Percentiles rank a stretch among this genome's conserved stretches.
These are phyloP conservation scores for Pythium monospermum DNA, from an alignment of 352 stramenopile species.

Conservation along the genomic window DNA sequence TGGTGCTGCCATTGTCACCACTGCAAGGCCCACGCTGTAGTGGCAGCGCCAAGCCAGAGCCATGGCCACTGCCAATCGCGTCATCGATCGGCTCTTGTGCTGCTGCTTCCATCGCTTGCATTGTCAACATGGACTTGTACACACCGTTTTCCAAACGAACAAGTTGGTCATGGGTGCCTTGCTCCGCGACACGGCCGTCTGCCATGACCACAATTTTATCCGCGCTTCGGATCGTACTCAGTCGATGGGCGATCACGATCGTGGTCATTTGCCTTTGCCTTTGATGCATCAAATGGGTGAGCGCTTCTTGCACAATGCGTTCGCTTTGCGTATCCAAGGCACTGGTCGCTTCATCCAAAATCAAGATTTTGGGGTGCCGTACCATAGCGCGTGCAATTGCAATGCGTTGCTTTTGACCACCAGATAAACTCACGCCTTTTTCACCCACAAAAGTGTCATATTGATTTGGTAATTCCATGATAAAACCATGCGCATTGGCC, in stretches of 20 bases:
- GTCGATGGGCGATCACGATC: conserved; percentile 25
- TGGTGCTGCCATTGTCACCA: neutral
- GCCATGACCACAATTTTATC: conserved; percentile 25
- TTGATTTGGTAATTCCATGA: conserved; percentile 66
- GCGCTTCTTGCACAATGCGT: neutral
- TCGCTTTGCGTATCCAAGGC: conserved; percentile 1
- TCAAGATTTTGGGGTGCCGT: neutral
- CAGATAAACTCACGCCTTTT: conserved; percentile 48
- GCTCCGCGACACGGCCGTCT: conserved; percentile 14
- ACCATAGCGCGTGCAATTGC: neutral
- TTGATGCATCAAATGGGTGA: conserved; percentile 16
- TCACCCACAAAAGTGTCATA: conserved; percentile 42
- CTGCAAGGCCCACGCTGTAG: too few relatives aligned
- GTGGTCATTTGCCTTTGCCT: conserved; percentile 14
- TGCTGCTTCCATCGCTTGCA: neutral
- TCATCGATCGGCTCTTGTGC: neutral
- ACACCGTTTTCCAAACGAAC: conserved; percentile 8
- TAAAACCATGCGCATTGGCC: conserved; percentile 27
- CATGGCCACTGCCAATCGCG: neutral
- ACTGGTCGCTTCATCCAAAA: conserved; percentile 7
- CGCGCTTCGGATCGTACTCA: conserved; percentile 2
- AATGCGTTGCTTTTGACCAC: conserved; percentile 34
- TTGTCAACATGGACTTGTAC: conserved; percentile 4
- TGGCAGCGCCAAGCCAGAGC: too few relatives aligned
- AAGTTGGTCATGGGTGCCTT: conserved; percentile 17